These are phyloP conservation scores for Podospora pseudocomata DNA, from an alignment of 495 filamentous ascomycete species.

Conservation along the genomic window DNA sequence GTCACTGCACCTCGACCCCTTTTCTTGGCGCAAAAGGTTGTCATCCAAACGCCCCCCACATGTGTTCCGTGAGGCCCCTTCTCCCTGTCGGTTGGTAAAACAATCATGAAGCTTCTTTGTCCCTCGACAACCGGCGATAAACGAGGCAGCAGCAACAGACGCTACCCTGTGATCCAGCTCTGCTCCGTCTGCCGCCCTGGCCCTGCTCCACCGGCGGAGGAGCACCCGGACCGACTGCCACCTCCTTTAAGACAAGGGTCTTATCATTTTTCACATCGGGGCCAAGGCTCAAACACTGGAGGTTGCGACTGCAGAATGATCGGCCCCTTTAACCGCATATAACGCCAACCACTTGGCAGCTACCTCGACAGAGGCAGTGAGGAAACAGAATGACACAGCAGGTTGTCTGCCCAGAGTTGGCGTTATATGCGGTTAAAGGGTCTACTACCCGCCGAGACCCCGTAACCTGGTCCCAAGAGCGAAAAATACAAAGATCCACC, in stretches of 20 bases:
- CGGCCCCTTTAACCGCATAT: neutral
- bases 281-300: slow-evolving; percentile 11
- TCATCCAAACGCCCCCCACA: neutral
- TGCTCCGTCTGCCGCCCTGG: neutral
- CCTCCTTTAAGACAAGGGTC: neutral
- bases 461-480: neutral
- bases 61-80: neutral
- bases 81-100: neutral
- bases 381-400: neutral
- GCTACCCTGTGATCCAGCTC: too few relatives aligned
- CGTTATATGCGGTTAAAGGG: neutral
- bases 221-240: neutral
- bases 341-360: neutral
- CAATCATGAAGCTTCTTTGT: slow-evolving; percentile 1
- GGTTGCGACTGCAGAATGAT: slow-evolving; percentile 1
- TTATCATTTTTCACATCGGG: slow-evolving; percentile 4
- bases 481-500: slow-evolving; percentile 5
- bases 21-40: slow-evolving; percentile 2
- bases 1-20: neutral
- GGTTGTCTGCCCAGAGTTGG: neutral
- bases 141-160: neutral
- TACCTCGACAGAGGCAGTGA: neutral
- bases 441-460: neutral
- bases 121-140: neutral
- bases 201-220: neutral